A percentile compares a stretch with the other conserved stretches of the same genome.
Conservation (phyloP, 2,329 filamentous ascomycete species). For the Cadophora luteo-olivacea region DNA sequence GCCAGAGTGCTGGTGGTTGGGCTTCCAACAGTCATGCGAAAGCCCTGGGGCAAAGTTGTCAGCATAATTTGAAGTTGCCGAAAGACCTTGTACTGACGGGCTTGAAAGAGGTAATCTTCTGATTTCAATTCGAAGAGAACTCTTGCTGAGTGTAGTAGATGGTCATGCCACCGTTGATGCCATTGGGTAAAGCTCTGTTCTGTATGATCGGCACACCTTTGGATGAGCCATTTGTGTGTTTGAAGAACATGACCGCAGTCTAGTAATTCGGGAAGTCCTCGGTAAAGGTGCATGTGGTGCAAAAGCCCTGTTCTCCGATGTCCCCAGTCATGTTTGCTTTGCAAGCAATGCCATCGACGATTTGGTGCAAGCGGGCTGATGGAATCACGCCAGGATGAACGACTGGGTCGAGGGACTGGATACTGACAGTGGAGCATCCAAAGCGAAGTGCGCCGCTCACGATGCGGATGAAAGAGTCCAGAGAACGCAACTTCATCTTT, state of each 20-base stretch:
- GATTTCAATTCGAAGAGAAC: slow-evolving; percentile 46
- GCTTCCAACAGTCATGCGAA: slow-evolving; percentile 70
- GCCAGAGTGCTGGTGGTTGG: slow-evolving; percentile 51
- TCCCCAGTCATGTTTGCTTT: slow-evolving; percentile 3
- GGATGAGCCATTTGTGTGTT: slow-evolving; percentile 62
- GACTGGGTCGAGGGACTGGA: too few relatives aligned
- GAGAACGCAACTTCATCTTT: background rate
- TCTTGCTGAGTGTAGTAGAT: slow-evolving; percentile 50
- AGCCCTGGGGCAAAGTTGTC: slow-evolving; percentile 56
- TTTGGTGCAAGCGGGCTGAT: too few relatives aligned
- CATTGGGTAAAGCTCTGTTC: slow-evolving; percentile 40
- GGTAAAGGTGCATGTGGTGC: slow-evolving; percentile 66
- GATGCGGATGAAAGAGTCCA: background rate
- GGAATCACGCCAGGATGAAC: too few relatives aligned
- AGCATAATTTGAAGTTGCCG: background rate
- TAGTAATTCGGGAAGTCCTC: slow-evolving; percentile 51
- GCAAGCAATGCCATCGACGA: too few relatives aligned
- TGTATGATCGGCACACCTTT: slow-evolving; percentile 45
- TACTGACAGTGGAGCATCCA: too few relatives aligned
- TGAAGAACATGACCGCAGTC: slow-evolving; percentile 60
- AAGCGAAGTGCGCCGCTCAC: background rate
- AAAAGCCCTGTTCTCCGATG: slow-evolving; percentile 46
- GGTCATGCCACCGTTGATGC: slow-evolving; percentile 46
- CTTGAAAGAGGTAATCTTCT: slow-evolving; percentile 56
- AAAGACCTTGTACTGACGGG: slow-evolving; percentile 47